Evolutionary conservation across 2,329 filamentous ascomycete species (phyloP), one percentile per base, ranked within the genome.

Genomic region (Parasarocladium wereldwijsianum): DNA sequence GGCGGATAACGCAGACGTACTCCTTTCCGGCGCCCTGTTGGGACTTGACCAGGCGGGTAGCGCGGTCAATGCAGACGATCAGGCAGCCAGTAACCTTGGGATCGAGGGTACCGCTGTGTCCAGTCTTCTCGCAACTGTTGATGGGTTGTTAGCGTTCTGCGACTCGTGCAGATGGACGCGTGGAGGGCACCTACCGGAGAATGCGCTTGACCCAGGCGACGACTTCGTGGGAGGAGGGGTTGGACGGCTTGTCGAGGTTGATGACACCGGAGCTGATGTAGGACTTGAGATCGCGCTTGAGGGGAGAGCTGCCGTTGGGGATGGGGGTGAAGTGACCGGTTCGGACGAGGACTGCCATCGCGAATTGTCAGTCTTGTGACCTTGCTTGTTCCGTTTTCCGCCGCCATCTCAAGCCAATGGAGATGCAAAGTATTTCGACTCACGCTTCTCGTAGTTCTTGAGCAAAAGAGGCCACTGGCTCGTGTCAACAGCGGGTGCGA

Each of bases 151-250:
- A 8, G 17, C 5, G 10, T 16, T 16, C 14, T 4, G 15, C 6
- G 15, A 13, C 17, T 10, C n/a, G 19, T 8, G 19, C 19, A 21
- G 19, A 25, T 28, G 34, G 36, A 34, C 32, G 35, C 24, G 34
- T 36, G 16, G 23, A 20, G 24, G 33, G 32, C 29, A 49, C 59
- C 40, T 72, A 85, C 79, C 80, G 77, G 33, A 98, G 69, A 48
- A 96, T 96, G 46, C 87, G 78, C 77, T 98, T 98, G 45, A 96
- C 81, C 90, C 90, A 98, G 42, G 90, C 87, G 50, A 98, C 90
- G 42, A 98, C 90, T 67, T 98, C 90, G 70, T 98, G 90, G 49
- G 80, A 90, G 43, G 86, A 94, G 32, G 87, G 87, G 65, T 98
- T 98, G 31, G 86, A 92, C 34, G 87, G 90, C 66, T 59, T 59